These are phyloP conservation scores for Hymenoscyphus fraxineus DNA, from an alignment of 2,329 filamentous ascomycete species.

Conservation along the genomic window DNA sequence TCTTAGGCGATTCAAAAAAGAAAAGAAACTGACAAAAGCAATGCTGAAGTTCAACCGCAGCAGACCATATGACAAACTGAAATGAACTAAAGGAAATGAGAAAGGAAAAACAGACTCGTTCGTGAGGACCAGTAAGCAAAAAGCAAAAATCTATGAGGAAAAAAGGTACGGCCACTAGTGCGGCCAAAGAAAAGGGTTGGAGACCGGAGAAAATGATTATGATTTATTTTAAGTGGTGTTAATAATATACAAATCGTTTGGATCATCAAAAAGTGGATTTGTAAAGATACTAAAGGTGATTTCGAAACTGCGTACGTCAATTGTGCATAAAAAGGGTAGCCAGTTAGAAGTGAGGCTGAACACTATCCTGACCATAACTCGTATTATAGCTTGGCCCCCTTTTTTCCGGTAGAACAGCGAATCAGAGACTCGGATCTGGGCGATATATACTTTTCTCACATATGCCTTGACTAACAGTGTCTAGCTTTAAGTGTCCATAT, in stretches of 20 bases:
- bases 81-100: neutral
- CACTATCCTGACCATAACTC: no score
- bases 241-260: constrained; percentile 7
- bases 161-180: neutral
- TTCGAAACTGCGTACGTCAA: neutral
- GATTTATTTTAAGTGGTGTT: constrained; percentile 7
- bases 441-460: no score
- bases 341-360: no score
- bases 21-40: constrained; percentile 10
- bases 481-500: no score
- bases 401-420: no score
- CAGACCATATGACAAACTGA: constrained; percentile 14
- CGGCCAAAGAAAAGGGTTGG: constrained; percentile 3
- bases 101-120: constrained; percentile 21
- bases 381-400: no score
- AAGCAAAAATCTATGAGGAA: constrained; percentile 12
- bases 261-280: constrained; percentile 11
- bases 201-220: constrained; percentile 7
- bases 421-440: no score
- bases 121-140: constrained; percentile 24
- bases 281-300: neutral
- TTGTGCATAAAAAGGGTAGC: neutral
- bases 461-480: no score
- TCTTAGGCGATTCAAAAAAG: constrained; percentile 12
- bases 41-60: constrained; percentile 9